Base-by-base conservation (phyloP, 306 rosid species). In the Elaeagnus macrophylla region DNA sequence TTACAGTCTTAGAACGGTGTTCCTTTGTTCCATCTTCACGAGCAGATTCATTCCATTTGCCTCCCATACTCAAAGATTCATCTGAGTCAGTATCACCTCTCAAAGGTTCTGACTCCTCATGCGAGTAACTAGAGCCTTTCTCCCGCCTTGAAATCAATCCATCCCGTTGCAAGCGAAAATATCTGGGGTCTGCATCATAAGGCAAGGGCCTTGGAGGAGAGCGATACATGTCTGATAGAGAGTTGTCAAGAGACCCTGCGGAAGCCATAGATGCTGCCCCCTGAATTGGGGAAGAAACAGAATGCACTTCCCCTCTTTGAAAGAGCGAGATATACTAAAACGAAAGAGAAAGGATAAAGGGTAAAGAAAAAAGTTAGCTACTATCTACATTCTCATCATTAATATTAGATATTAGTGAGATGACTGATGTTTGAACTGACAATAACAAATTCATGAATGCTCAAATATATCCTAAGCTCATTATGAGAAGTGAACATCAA, bases 171-270 rank as follows among this genome's bases (percentile, higher is more conserved):
- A 73, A 73, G 52, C 79, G 94, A 51, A 76, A 71, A 74, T 70
- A 81, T 63, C 96, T 79, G 5, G 86, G 76, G 64, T 86, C 96
- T 44, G 76, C 85, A 69, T 91, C 97, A 65, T 91, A 91, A 10
- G 97, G 97, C 77, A 91, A 80, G 17, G 97, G 96, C 79, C 94
- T 79, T 55, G 97, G 97, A 64, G 97, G 97, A 64, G 97, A 80
- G 38, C 82, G 97, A 70, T 86, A 91, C 72, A 82, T 76, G 59
- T 82, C 96, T 45, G 96, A 78, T 17, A 86, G 62, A 62, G 95
- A 80, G 78, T 79, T 80, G 66, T 87, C 97, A 14, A 73, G 79
- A 19, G 95, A 82, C 48, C 85, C 75, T 16, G 96, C 36, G 47
- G 97, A 82, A 17, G 62, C 69, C 72, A 90, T 61, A 57, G 97